Conservation (phyloP, 768 basidiomycete genomes). For the Tulasnella sp. region DNA sequence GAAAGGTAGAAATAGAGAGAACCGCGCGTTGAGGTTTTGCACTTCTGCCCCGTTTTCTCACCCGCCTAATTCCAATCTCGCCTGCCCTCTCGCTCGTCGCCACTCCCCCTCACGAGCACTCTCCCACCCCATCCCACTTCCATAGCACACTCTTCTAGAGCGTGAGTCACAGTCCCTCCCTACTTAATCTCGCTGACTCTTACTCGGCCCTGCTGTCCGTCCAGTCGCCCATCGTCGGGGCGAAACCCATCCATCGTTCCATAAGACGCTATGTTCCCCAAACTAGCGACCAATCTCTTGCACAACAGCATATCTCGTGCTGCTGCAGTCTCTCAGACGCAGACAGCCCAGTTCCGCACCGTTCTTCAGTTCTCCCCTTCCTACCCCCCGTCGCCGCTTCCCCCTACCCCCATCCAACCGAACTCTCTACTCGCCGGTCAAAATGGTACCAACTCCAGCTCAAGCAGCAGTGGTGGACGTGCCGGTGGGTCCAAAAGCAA, state of each 20-base stretch:
- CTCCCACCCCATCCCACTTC: not conserved
- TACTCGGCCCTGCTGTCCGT: not conserved
- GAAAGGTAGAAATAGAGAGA: not conserved
- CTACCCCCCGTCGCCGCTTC: constrained; percentile 26
- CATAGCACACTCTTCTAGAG: too few species aligned
- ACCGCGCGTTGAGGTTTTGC: not conserved
- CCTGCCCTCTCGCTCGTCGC: not conserved
- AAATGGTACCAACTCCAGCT: constrained; percentile 32
- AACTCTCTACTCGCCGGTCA: constrained; percentile 28
- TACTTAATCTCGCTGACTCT: too few species aligned
- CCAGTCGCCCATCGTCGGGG: not conserved
- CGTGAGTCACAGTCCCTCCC: too few species aligned
- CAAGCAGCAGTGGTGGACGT: constrained; percentile 42
- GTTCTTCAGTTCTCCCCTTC: constrained; percentile 43
- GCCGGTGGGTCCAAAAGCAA: constrained; percentile 63
- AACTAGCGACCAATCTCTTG: constrained; percentile 66
- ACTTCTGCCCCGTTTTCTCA: not conserved
- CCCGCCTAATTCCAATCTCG: not conserved
- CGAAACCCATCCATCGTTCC: too few species aligned
- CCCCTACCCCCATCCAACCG: constrained; percentile 30
- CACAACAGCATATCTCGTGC: constrained; percentile 58
- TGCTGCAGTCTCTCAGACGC: constrained; percentile 62
- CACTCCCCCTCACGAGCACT: not conserved
- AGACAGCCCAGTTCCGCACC: constrained; percentile 48
- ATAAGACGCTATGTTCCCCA: constrained; percentile 60